Base-by-base conservation (phyloP, 805 yeast species). In the Citeromyces nyonsensis region DNA sequence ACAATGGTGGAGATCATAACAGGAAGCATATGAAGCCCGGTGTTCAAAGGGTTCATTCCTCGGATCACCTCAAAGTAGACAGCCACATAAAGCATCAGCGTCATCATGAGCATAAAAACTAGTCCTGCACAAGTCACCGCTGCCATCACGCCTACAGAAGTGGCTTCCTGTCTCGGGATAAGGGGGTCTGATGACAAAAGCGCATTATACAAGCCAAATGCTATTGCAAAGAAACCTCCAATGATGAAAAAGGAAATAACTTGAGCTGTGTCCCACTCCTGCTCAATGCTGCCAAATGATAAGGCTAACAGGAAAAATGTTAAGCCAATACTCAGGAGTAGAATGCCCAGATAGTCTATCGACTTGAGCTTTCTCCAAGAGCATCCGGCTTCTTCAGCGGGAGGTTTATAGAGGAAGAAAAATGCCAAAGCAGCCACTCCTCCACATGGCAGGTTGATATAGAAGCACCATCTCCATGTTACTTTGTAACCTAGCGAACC, bases 381-480 rank as follows among this genome's bases (percentile, higher is more conserved):
- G 24, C 14, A n/a, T 22, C n/a, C 25, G 13, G 25, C 13, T 7
- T 5, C 22, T 32, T 39, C 45, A n/a, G n/a, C n/a, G 4, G 66
- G 69, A 10, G 73, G 69, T 22, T 60, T 50, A 45, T 66, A 61
- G n/a, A 59, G 54, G 4, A 63, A 34, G 3, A 59, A 31, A n/a
- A 68, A 41, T 10, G 57, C 40, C 0, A 41, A 38, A 13, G 59
- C 45, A 0, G 73, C 66, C 2, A 57, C 29, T 1, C 77, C 83
- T 11, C 81, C 80, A 25, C 75, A 49, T 3, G 84, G 82, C 25
- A 79, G 48, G 48, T 77, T 78, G 38, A 79, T 59, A 51, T 70
- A 79, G 46, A 76, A 79, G 42, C 82, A 71, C 83, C 85, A 76
- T 43, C 85, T 58, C 85, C 85, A 78, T 6, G 36, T 25, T 10